These are phyloP conservation scores for Epichloe gansuensis DNA, from an alignment of 2,329 filamentous ascomycete genomes.

Conservation along the genomic window DNA sequence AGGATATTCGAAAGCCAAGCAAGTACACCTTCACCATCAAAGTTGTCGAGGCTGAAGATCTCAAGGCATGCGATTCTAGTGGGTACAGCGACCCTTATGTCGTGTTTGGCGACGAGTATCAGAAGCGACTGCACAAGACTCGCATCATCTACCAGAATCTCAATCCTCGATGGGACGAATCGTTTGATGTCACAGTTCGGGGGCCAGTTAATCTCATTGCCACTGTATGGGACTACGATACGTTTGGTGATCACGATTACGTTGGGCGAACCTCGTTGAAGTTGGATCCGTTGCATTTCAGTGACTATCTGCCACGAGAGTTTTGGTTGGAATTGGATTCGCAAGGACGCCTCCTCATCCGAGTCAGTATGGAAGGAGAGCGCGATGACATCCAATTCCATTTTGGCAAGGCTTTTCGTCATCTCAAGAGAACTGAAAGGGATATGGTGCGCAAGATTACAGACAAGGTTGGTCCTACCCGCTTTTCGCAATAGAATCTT, in stretches of 20 bases:
- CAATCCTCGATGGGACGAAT: slow-evolving; percentile 94
- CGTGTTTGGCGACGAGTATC: slow-evolving; percentile 91
- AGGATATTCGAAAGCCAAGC: slow-evolving; percentile 51
- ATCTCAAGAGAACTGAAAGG: slow-evolving; percentile 85
- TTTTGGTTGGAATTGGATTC: slow-evolving; percentile 98
- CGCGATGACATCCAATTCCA: slow-evolving; percentile 97
- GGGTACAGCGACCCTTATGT: slow-evolving; percentile 94
- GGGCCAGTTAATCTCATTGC: slow-evolving; percentile 89
- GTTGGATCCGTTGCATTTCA: slow-evolving; percentile 93
- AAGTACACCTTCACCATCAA: slow-evolving; percentile 99
- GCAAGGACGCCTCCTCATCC: slow-evolving; percentile 75
- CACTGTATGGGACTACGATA: slow-evolving; percentile 97
- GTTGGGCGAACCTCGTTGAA: slow-evolving; percentile 94
- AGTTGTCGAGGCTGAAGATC: slow-evolving; percentile 91
- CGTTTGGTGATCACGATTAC: slow-evolving; percentile 93
- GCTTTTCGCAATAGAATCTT: not conserved
- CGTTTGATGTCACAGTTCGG: slow-evolving; percentile 86
- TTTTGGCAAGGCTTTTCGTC: slow-evolving; percentile 92
- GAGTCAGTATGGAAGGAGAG: slow-evolving; percentile 97
- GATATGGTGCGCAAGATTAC: slow-evolving; percentile 98
- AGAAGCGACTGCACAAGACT: slow-evolving; percentile 91
- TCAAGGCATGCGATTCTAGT: slow-evolving; percentile 95
- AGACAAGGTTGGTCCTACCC: slow-evolving; percentile 60
- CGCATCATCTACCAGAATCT: slow-evolving; percentile 81
- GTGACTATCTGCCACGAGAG: slow-evolving; percentile 87